Percentiles rank a stretch among this genome's conserved stretches.
Conservation (phyloP, 2,329 filamentous ascomycete genomes). For the Nemania sp. region DNA sequence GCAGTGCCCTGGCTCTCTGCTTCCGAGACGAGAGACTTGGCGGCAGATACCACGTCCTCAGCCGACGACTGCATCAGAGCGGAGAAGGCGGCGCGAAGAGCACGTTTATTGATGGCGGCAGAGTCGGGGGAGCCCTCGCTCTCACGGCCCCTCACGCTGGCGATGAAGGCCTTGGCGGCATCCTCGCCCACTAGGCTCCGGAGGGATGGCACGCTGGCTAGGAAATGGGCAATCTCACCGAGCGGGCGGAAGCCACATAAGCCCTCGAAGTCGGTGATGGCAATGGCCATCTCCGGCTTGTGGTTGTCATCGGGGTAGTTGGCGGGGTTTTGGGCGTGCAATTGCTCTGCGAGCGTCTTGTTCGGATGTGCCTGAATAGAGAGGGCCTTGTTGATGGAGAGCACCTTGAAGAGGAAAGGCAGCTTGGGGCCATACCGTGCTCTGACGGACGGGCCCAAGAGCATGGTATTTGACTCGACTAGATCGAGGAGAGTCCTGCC, state of each 20-base stretch:
- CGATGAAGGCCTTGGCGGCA: constrained; percentile 60
- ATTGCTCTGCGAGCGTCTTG: constrained; percentile 87
- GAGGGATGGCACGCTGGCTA: constrained; percentile 62
- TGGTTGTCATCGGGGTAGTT: constrained; percentile 99
- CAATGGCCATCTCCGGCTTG: constrained; percentile 99
- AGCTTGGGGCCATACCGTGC: constrained; percentile 80
- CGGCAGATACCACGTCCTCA: constrained; percentile 66
- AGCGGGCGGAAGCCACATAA: constrained; percentile 94
- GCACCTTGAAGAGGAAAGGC: constrained; percentile 96
- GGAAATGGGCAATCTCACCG: constrained; percentile 82
- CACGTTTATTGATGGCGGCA: constrained; percentile 71
- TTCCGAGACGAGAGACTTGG: constrained; percentile 70
- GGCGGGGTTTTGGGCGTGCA: constrained; percentile 83
- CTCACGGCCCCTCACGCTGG: constrained; percentile 58
- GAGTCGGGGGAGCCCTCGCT: constrained; percentile 44
- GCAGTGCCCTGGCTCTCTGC: constrained; percentile 69
- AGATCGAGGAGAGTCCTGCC: constrained; percentile 86
- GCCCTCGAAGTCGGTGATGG: constrained; percentile 93
- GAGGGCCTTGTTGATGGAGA: constrained; percentile 93
- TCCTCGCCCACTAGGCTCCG: constrained; percentile 69
- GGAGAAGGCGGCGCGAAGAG: constrained; percentile 74
- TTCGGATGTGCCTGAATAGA: constrained; percentile 97
- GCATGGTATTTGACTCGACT: constrained; percentile 80
- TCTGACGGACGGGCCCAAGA: constrained; percentile 75
- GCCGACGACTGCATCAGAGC: constrained; percentile 79